phyloP scores from a whole-genome alignment of 164 flowering plant genomes.

The Cinnamomum micranthum region DNA sequence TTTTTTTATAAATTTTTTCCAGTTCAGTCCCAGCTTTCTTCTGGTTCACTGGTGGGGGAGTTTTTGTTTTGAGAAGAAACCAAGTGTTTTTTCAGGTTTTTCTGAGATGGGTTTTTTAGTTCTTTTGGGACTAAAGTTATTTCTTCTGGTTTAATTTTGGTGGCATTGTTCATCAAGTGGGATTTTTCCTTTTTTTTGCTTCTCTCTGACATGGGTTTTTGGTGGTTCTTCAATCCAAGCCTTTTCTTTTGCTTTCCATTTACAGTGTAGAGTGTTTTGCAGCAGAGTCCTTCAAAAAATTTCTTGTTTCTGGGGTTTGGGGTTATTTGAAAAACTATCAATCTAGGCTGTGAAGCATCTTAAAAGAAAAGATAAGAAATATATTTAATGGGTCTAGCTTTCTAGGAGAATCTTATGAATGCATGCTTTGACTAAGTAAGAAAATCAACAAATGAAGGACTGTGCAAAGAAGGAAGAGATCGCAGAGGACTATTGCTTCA shows the following conservation, averaged over 20 bases:
- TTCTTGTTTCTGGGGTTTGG: background rate
- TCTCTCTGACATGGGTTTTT: background rate
- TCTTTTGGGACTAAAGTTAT: background rate
- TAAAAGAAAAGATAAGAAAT: background rate
- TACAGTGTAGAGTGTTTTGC: background rate
- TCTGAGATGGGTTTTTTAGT: slow-evolving; percentile 2
- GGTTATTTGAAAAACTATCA: too few relatives aligned
- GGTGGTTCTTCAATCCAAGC: background rate
- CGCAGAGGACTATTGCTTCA: slow-evolving; percentile 59
- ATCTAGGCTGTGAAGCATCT: too few relatives aligned
- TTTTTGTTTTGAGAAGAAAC: too few relatives aligned
- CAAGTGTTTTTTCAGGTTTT: background rate
- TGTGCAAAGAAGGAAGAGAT: slow-evolving; percentile 24
- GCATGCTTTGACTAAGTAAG: background rate
- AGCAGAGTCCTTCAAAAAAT: background rate
- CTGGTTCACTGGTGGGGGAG: too few relatives aligned
- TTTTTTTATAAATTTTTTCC: too few relatives aligned
- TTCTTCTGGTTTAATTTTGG: background rate
- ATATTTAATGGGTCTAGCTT: slow-evolving; percentile 38
- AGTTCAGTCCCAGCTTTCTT: too few relatives aligned
- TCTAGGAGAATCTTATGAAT: slow-evolving; percentile 27
- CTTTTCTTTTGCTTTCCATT: background rate
- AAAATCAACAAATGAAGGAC: slow-evolving; percentile 11
- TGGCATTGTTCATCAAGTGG: background rate
- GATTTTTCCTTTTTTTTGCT: background rate